A percentile compares a stretch with the other conserved stretches of the same genome.
These are phyloP conservation scores for Fusarium sp. DNA, from an alignment of 2,329 filamentous ascomycete species.

Conservation along the genomic window DNA sequence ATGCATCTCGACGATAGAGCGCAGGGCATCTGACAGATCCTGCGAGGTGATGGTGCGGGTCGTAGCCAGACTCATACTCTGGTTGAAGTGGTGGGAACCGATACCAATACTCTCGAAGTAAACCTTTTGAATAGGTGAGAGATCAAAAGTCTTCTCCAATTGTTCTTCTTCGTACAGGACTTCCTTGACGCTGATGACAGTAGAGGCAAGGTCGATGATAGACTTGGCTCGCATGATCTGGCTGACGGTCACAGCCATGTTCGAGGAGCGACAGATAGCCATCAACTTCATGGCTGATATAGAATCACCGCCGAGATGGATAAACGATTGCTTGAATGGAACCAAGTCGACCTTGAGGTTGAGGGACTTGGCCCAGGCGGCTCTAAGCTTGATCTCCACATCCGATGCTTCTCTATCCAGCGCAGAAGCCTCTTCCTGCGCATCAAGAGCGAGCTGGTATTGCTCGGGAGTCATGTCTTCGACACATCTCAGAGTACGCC, in stretches of 20 bases:
- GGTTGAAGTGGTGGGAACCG: conserved; percentile 28
- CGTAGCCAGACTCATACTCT: conserved; percentile 24
- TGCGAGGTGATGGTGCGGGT: neutral
- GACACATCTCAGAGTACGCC: neutral
- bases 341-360: conserved; percentile 2
- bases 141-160: neutral
- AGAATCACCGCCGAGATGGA: conserved; percentile 33
- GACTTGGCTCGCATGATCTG: conserved; percentile 38
- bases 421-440: conserved; percentile 7
- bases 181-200: neutral
- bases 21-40: conserved; percentile 5
- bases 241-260: conserved; percentile 22
- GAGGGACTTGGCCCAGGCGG: conserved; percentile 21
- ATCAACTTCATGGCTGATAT: conserved; percentile 38
- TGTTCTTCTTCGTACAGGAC: neutral
- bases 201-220: conserved; percentile 30
- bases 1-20: conserved; percentile 12
- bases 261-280: conserved; percentile 23
- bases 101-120: conserved; percentile 16
- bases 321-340: conserved; percentile 27
- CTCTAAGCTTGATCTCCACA: conserved; percentile 11
- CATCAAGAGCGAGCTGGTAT: conserved; percentile 2
- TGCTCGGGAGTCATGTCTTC: conserved; percentile 11
- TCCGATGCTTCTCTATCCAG: conserved; percentile 16
- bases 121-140: conserved; percentile 21